Evolutionary conservation across 1,284 basidiomycete species (phyloP).

Genomic region (Kalmanozyma brasiliensis): DNA sequence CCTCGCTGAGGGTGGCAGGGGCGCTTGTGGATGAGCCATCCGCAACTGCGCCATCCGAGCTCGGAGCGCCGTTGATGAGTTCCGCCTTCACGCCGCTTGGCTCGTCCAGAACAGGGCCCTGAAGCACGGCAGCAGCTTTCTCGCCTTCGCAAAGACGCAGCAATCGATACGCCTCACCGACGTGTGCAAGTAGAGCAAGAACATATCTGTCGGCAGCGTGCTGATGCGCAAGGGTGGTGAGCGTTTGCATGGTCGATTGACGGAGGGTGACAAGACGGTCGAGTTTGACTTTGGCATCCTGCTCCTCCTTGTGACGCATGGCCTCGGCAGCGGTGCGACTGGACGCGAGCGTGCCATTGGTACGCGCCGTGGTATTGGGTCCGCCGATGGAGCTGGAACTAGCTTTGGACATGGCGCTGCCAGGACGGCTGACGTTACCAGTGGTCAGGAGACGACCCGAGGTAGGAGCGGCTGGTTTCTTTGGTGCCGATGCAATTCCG

Average conservation of each 20-base stretch:
- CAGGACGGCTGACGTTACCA: conserved; percentile 28
- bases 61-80: not conserved
- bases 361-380: conserved; percentile 11
- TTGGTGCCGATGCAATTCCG: conserved; percentile 9
- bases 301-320: conserved; percentile 38
- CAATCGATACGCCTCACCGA: conserved; percentile 58
- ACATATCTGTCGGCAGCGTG: conserved; percentile 43
- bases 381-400: conserved; percentile 25
- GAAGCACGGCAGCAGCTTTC: conserved; percentile 41
- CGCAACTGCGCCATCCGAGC: not conserved
- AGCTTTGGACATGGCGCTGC: conserved; percentile 45
- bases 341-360: conserved; percentile 21
- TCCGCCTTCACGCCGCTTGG: not conserved
- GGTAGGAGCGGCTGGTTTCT: conserved; percentile 3
- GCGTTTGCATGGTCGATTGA: conserved; percentile 20
- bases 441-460: conserved; percentile 11
- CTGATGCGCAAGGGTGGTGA: conserved; percentile 27
- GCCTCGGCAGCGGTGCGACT: conserved; percentile 37
- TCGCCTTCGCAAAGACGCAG: conserved; percentile 50
- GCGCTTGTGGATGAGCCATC: conserved; percentile 1
- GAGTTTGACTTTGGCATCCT: conserved; percentile 18
- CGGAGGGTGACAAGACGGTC: conserved; percentile 22
- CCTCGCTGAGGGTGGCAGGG: not conserved
- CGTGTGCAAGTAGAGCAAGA: conserved; percentile 35
- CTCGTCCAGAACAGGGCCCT: conserved; percentile 4